Percentiles rank a stretch among this genome's conserved stretches.
Conservation (phyloP, 1,284 basidiomycete genomes). For the Apiotrichum sp. region DNA sequence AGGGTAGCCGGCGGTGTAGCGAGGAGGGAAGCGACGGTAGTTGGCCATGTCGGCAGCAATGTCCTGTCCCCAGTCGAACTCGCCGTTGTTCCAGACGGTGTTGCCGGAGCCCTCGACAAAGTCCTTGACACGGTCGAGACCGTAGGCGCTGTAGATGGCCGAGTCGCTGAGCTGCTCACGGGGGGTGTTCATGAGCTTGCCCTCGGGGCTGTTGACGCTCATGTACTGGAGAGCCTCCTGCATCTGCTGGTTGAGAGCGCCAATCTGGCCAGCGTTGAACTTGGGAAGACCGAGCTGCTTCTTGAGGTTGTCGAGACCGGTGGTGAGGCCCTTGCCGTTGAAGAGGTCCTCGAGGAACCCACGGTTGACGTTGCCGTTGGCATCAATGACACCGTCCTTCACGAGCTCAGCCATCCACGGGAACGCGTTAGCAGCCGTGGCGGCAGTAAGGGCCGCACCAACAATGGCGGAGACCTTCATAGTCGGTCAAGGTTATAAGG, state of each 20-base stretch:
- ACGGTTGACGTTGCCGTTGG: background rate
- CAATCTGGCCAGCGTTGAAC: background rate
- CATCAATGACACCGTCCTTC: background rate
- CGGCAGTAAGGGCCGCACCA: conserved; percentile 1
- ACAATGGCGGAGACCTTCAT: conserved; percentile 10
- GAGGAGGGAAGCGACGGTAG: too few relatives aligned
- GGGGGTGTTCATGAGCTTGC: background rate
- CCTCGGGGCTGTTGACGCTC: background rate
- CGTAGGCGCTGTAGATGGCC: background rate
- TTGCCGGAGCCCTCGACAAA: too few relatives aligned
- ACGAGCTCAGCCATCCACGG: conserved; percentile 13
- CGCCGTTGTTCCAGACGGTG: too few relatives aligned
- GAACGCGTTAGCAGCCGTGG: conserved; percentile 4
- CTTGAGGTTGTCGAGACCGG: background rate
- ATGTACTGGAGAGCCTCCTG: background rate
- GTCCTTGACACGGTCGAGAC: background rate
- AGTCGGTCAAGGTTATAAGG: background rate
- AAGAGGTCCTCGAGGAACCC: conserved; percentile 2
- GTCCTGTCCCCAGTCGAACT: background rate
- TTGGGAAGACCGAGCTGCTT: background rate
- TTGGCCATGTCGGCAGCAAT: background rate
- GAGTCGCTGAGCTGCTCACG: background rate
- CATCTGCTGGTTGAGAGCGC: background rate
- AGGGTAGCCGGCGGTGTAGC: background rate
- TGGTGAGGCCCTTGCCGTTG: background rate